Conservation (phyloP, 768 basidiomycete genomes). For the Kwoniella europaea region DNA sequence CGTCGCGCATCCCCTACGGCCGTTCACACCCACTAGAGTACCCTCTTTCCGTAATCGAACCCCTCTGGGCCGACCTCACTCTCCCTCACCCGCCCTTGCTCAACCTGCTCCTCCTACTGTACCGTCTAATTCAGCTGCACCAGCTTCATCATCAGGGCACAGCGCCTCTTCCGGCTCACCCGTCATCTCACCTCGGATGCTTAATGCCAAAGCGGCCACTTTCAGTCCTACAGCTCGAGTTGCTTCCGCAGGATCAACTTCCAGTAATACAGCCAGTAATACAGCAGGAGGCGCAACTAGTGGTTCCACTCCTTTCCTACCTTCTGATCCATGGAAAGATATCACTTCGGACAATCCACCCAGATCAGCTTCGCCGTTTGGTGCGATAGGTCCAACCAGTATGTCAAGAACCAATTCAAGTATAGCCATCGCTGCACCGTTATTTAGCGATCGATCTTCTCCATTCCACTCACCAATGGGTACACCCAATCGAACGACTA, state of each 20-base stretch:
- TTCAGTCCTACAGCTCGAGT: conserved; percentile 73
- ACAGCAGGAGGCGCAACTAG: conserved; percentile 59
- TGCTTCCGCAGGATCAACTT: conserved; percentile 60
- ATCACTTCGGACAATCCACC: conserved; percentile 56
- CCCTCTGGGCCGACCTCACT: conserved; percentile 53
- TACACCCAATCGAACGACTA: conserved; percentile 40
- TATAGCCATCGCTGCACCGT: conserved; percentile 86
- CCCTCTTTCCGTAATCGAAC: conserved; percentile 55
- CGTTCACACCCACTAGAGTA: conserved; percentile 60
- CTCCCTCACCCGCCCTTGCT: conserved; percentile 38
- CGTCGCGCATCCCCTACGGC: conserved; percentile 72
- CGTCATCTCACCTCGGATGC: conserved; percentile 77
- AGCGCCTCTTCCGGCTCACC: conserved; percentile 64
- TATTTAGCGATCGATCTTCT: conserved; percentile 68
- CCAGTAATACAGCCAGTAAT: conserved; percentile 58
- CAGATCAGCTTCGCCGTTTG: conserved; percentile 52
- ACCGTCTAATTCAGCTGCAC: conserved; percentile 16
- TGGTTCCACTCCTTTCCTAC: conserved; percentile 64
- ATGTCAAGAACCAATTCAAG: conserved; percentile 61
- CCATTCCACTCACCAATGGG: conserved; percentile 53
- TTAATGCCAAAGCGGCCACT: conserved; percentile 87
- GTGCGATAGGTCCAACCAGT: conserved; percentile 31
- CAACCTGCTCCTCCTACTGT: conserved; percentile 57
- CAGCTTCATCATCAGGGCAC: conserved; percentile 32
- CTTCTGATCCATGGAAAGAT: conserved; percentile 88